Conservation (phyloP, 768 basidiomycete species). For the Tulasnella sp. region DNA sequence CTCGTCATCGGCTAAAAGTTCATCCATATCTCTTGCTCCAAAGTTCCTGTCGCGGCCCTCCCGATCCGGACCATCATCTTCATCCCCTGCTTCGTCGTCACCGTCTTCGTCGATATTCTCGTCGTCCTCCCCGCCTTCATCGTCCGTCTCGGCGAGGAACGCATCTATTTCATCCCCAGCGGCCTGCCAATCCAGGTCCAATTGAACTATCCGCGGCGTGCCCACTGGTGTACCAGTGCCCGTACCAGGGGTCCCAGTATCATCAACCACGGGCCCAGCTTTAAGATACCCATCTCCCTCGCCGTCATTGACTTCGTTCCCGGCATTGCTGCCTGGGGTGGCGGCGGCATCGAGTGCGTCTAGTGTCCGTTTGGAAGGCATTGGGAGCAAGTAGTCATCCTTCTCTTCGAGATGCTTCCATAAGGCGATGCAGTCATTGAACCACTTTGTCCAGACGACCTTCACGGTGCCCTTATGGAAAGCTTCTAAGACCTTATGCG, state of each 20-base stretch:
- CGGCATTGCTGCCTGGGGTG: slow-evolving; percentile 17
- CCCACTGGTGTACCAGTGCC: slow-evolving; percentile 43
- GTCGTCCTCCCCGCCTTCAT: slow-evolving; percentile 37
- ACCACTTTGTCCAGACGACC: slow-evolving; percentile 87
- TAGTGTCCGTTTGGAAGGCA: slow-evolving; percentile 38
- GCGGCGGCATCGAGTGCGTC: slow-evolving; percentile 49
- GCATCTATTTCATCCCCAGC: slow-evolving; percentile 86
- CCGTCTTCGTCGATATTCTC: slow-evolving; percentile 33
- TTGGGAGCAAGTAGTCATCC: slow-evolving; percentile 48
- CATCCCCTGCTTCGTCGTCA: slow-evolving; percentile 28
- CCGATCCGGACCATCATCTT: slow-evolving; percentile 41
- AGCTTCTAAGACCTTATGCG: slow-evolving; percentile 85
- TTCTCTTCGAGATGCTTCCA: slow-evolving; percentile 55
- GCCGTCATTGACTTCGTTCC: slow-evolving; percentile 36
- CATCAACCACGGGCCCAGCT: slow-evolving; percentile 30
- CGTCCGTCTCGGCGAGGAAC: slow-evolving; percentile 76
- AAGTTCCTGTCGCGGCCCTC: slow-evolving; percentile 11
- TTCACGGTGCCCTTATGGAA: slow-evolving; percentile 70
- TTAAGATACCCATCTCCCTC: slow-evolving; percentile 35
- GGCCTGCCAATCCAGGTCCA: slow-evolving; percentile 69
- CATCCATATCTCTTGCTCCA: slow-evolving; percentile 14
- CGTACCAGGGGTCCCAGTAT: slow-evolving; percentile 33
- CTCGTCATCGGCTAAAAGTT: slow-evolving; percentile 40
- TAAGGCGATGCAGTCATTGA: slow-evolving; percentile 82
- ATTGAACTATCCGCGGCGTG: slow-evolving; percentile 44